Conservation (phyloP, 148 eudicot species). For the Rhododendron ovatum region DNA sequence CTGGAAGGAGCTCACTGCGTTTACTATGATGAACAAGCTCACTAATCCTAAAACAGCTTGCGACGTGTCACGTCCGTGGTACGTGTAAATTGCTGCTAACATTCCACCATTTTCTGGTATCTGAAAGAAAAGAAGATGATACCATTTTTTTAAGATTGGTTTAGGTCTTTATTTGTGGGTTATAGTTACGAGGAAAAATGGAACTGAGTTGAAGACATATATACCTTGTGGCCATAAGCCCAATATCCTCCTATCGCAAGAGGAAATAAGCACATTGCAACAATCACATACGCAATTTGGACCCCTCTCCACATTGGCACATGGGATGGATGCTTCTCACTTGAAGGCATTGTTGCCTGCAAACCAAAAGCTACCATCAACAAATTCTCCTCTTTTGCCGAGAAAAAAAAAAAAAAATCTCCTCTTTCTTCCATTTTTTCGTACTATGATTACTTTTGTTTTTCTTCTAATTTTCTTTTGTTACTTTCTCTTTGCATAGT, state of each 20-base stretch:
- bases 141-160: neutral
- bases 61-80: constrained; percentile 18
- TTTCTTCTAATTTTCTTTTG: too few species aligned
- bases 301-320: constrained; percentile 21
- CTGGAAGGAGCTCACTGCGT: constrained; percentile 33
- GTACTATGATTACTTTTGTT: too few species aligned
- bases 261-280: constrained; percentile 15
- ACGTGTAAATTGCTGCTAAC: constrained; percentile 12
- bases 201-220: neutral
- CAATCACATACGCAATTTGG: constrained; percentile 7
- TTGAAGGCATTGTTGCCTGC: constrained; percentile 26
- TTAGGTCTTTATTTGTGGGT: neutral
- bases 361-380: neutral
- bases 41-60: constrained; percentile 16
- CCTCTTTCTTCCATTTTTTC: too few species aligned
- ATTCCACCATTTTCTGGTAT: constrained; percentile 31
- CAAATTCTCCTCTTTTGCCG: neutral
- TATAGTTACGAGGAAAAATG: neutral
- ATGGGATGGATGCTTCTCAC: constrained; percentile 15
- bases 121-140: constrained; percentile 14
- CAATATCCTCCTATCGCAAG: constrained; percentile 16
- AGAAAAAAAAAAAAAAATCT: too few species aligned
- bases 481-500: too few species aligned
- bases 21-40: constrained; percentile 19
- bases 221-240: constrained; percentile 17